Evolutionary conservation across 2,329 filamentous ascomycete species (phyloP), one percentile per base, ranked within the genome.

Genomic region (Neobulgaria alba): DNA sequence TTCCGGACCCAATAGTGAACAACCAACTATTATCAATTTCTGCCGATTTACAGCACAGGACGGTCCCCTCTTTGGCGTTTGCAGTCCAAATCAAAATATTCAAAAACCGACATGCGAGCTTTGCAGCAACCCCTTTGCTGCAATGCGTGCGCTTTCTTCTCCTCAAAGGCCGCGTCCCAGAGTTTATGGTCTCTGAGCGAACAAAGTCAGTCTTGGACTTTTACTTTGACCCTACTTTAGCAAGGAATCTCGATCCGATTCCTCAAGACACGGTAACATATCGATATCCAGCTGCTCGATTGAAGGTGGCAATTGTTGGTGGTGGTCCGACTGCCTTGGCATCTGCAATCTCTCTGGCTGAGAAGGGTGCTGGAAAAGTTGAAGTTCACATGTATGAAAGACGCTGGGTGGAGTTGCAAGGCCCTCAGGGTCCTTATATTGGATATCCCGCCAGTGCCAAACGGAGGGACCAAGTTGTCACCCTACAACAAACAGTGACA

Each of bases 141-240:
- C 36, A 38, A 32, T 38, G 36, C 21, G 32, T 38, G 36, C 36
- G 36, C 36, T 38, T 20, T 12, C 32, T 38, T 14, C 36, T 38
- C 36, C 31, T 38, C 36, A 38, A 38, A 29, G 15, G 26, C 3
- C 36, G 36, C 5, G 36, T 38, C 9, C 29, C 36, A 31, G 36
- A 38, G 17, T 10, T 31, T 17, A 38, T 38, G 36, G n/a, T 38
- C 18, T 38, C 36, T 4, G 36, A 38, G 12, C 4, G 36, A 38
- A 38, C 36, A 15, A 38, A 38, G 12, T 4, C 20, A 31, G 36
- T 38, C 17, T 17, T 38, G 5, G 36, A 38, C 15, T 38, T 38
- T 29, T 38, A 29, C 29, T 38, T 38, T 18, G 36, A 38, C 12
- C 36, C 36, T 29, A 18, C 36, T 4, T 31, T 38, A 17, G 36